Conservation (phyloP, 108 stramenopile genomes). For the Nitzschia sp. region DNA sequence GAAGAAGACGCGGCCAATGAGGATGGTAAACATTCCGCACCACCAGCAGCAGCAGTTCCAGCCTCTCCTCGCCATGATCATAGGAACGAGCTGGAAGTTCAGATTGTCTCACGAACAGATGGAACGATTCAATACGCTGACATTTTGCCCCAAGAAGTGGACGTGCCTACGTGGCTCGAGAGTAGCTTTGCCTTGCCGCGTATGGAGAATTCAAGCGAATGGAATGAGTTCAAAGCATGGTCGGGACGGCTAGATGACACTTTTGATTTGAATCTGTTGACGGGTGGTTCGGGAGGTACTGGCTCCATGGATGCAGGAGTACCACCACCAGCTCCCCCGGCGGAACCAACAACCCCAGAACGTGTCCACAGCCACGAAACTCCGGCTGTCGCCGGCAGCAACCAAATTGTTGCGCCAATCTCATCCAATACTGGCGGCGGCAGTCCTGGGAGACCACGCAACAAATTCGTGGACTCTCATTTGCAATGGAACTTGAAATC, state of each 20-base stretch:
- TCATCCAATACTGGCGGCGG: neutral
- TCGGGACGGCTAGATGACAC: neutral
- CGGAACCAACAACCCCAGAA: neutral
- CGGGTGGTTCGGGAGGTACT: constrained; percentile 17
- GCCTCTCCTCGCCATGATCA: neutral
- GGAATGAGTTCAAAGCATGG: constrained; percentile 39
- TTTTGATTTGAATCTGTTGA: constrained; percentile 19
- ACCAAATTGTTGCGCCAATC: too few relatives aligned
- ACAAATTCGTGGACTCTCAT: constrained; percentile 56
- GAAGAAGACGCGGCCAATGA: neutral
- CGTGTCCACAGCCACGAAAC: too few relatives aligned
- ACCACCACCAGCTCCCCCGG: neutral
- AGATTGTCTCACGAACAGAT: constrained; percentile 63
- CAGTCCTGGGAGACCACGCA: neutral
- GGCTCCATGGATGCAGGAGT: neutral
- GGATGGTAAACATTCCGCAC: neutral
- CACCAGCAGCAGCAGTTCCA: neutral
- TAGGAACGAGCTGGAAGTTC: constrained; percentile 66
- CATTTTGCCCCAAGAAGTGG: constrained; percentile 28
- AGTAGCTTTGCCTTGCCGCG: constrained; percentile 66
- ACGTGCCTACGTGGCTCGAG: constrained; percentile 29
- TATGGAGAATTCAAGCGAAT: constrained; percentile 71
- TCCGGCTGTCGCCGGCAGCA: too few relatives aligned
- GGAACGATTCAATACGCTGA: constrained; percentile 53
- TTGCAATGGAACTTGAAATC: constrained; percentile 66